Evolutionary conservation across 306 rosid genomes (phyloP).

Genomic region (Aeschynomene evenia): DNA sequence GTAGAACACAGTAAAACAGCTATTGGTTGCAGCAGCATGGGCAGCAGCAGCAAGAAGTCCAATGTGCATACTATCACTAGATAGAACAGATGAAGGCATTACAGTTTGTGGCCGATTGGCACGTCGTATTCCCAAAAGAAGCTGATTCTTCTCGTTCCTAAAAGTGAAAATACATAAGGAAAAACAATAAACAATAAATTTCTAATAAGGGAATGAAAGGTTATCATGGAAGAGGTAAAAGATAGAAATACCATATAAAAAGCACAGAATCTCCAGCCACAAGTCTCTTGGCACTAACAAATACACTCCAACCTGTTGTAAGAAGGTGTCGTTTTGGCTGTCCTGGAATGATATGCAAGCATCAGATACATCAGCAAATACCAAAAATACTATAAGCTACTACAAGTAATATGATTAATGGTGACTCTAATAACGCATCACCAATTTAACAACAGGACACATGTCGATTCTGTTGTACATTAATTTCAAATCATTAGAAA

Average conservation of each 20-base stretch:
- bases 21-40: slow-evolving; percentile 91
- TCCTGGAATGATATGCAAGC: slow-evolving; percentile 56
- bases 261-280: slow-evolving; percentile 95
- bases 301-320: slow-evolving; percentile 95
- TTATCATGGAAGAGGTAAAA: neutral
- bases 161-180: slow-evolving; percentile 18
- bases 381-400: too few species aligned
- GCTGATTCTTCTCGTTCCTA: slow-evolving; percentile 96
- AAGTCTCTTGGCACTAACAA: slow-evolving; percentile 95
- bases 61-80: slow-evolving; percentile 96
- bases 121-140: slow-evolving; percentile 86
- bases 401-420: too few species aligned
- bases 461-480: too few species aligned
- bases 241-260: slow-evolving; percentile 73
- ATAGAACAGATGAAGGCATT: slow-evolving; percentile 90
- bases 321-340: slow-evolving; percentile 97
- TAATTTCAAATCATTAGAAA: neutral
- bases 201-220: neutral
- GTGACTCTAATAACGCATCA: too few species aligned
- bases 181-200: slow-evolving; percentile 3
- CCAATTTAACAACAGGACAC: too few species aligned
- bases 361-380: neutral
- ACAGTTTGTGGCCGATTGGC: slow-evolving; percentile 86
- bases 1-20: slow-evolving; percentile 85
- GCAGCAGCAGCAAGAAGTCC: slow-evolving; percentile 99